Evolutionary conservation across 208 protist species (phyloP).

Genomic region (Porcisia deanei): DNA sequence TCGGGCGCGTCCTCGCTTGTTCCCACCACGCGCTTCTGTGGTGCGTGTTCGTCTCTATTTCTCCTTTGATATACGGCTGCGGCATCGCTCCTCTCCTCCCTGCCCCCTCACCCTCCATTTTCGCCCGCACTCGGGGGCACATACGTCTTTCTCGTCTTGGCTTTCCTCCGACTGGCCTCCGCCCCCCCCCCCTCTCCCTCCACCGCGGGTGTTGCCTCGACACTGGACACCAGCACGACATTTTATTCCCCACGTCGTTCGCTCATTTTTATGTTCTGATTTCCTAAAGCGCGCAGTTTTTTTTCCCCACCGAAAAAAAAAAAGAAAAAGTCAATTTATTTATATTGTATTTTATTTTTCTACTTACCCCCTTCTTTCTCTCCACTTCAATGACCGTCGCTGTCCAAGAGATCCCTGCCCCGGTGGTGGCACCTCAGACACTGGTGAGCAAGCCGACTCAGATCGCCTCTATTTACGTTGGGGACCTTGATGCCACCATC

Average conservation of each 20-base stretch:
- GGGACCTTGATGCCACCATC: slow-evolving; percentile 95
- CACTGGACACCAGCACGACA: slow-evolving; percentile 14
- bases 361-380: neutral
- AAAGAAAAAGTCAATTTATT: neutral
- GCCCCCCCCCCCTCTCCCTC: neutral
- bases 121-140: neutral
- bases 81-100: neutral
- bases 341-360: neutral
- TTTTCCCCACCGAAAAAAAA: neutral
- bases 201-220: too few species aligned
- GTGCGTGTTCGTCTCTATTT: neutral
- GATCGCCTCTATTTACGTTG: slow-evolving; percentile 97
- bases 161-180: too few species aligned
- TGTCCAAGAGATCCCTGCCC: slow-evolving; percentile 28
- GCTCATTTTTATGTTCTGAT: slow-evolving; percentile 27
- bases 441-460: slow-evolving; percentile 77
- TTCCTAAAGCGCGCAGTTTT: neutral
- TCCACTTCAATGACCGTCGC: slow-evolving; percentile 5
- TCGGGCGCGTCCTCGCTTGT: neutral
- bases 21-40: neutral
- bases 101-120: neutral
- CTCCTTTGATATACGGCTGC: neutral
- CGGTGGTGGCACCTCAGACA: slow-evolving; percentile 22
- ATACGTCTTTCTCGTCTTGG: neutral
- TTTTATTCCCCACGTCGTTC: slow-evolving; percentile 9